phyloP scores from a whole-genome alignment of 2,329 filamentous ascomycete species.

The Sarocladium brachiariae region DNA sequence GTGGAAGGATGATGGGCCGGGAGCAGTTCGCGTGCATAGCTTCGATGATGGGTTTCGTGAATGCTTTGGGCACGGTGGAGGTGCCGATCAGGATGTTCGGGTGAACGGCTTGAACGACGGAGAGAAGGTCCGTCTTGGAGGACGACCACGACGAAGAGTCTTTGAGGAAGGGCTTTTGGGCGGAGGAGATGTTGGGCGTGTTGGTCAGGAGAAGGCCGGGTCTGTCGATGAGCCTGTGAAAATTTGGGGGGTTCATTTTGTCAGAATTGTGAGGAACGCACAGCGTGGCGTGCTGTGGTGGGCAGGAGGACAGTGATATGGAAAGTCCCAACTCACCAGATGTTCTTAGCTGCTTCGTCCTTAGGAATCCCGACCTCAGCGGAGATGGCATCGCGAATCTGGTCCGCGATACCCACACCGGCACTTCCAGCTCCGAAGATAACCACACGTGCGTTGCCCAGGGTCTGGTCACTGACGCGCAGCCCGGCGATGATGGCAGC shows the following conservation, averaged over 20 bases:
- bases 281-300: no score
- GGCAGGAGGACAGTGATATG: no score
- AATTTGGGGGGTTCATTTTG: neutral
- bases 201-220: slow-evolving; percentile 62
- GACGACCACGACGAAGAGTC: slow-evolving; percentile 56
- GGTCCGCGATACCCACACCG: slow-evolving; percentile 79
- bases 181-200: slow-evolving; percentile 54
- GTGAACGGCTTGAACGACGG: slow-evolving; percentile 62
- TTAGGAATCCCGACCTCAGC: slow-evolving; percentile 58
- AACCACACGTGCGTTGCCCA: slow-evolving; percentile 64
- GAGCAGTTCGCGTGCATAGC: slow-evolving; percentile 71
- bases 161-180: slow-evolving; percentile 62
- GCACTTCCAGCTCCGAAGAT: slow-evolving; percentile 78
- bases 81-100: slow-evolving; percentile 82
- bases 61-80: slow-evolving; percentile 68
- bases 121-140: slow-evolving; percentile 51
- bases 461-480: slow-evolving; percentile 58
- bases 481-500: slow-evolving; percentile 74
- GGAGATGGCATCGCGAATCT: slow-evolving; percentile 72
- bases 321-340: slow-evolving; percentile 50
- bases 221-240: slow-evolving; percentile 70
- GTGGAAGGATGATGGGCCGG: slow-evolving; percentile 70
- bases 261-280: no score
- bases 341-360: slow-evolving; percentile 70
- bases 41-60: slow-evolving; percentile 65